Conservation (phyloP, 805 yeast species). For the Wickerhamiella hasegawae region DNA sequence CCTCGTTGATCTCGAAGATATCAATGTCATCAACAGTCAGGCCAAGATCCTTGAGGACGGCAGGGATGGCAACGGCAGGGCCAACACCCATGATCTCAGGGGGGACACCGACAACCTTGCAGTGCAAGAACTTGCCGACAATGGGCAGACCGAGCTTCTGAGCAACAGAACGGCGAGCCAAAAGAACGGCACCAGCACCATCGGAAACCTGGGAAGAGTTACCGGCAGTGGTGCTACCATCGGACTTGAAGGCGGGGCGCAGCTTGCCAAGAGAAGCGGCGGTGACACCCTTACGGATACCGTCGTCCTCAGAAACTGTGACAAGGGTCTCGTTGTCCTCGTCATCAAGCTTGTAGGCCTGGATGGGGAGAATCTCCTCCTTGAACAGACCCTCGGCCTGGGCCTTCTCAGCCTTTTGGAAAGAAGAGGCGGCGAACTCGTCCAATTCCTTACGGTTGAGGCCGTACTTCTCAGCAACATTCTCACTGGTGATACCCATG, state of each 20-base stretch:
- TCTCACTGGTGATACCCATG: constrained; percentile 94
- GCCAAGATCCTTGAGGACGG: constrained; percentile 46
- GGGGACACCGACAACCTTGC: constrained; percentile 80
- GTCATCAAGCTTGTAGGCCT: constrained; percentile 38
- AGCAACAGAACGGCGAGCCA: constrained; percentile 78
- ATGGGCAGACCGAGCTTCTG: constrained; percentile 54
- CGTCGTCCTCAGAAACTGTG: constrained; percentile 59
- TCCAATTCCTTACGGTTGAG: constrained; percentile 66
- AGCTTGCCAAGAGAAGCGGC: constrained; percentile 57
- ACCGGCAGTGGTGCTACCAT: constrained; percentile 88
- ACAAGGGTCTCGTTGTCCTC: constrained; percentile 39
- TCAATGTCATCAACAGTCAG: constrained; percentile 49
- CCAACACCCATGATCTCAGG: constrained; percentile 98
- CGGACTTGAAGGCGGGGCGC: constrained; percentile 72
- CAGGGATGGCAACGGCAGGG: constrained; percentile 91
- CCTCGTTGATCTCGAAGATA: constrained; percentile 84
- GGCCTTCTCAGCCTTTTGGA: constrained; percentile 70
- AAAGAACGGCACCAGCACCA: constrained; percentile 83
- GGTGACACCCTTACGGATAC: constrained; percentile 79
- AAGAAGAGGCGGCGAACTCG: constrained; percentile 75
- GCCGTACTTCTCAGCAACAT: constrained; percentile 53
- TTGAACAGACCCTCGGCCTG: constrained; percentile 56
- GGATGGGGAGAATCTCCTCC: constrained; percentile 78
- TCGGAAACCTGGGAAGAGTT: constrained; percentile 93
- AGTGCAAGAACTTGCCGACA: constrained; percentile 64